Conservation (phyloP, 352 stramenopile species). For the Globisporangium emineosum region DNA sequence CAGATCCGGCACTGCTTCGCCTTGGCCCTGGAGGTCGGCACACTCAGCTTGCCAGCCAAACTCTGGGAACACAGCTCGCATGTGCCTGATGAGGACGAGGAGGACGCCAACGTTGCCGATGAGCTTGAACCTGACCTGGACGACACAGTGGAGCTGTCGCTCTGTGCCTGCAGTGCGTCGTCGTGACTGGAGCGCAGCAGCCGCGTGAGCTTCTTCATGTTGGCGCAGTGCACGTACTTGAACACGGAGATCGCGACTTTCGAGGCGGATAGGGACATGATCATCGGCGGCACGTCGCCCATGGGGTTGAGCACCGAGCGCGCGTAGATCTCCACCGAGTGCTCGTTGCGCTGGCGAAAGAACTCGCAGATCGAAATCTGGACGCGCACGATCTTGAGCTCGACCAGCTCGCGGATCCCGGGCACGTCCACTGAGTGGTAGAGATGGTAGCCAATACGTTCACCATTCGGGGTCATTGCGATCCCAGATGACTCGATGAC, state of each 20-base stretch:
- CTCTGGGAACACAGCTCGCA: slow-evolving; percentile 4
- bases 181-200: background rate
- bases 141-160: background rate
- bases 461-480: background rate
- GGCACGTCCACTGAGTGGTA: slow-evolving; percentile 3
- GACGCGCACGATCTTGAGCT: slow-evolving; percentile 9
- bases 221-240: slow-evolving; percentile 23
- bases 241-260: background rate
- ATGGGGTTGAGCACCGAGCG: slow-evolving; percentile 3
- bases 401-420: background rate
- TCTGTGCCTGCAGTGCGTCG: background rate
- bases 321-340: background rate
- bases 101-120: background rate
- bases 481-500: background rate
- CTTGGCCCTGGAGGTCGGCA: too few relatives aligned
- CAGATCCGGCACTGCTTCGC: slow-evolving; percentile 6
- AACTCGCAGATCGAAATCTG: slow-evolving; percentile 8
- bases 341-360: background rate
- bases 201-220: background rate
- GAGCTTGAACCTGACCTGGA: background rate
- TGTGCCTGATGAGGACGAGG: background rate
- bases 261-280: background rate
- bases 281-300: background rate
- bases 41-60: too few relatives aligned
- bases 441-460: background rate